Evolutionary conservation across 192 early-diverging fungal species (phyloP), one percentile per base, ranked within the genome.

Genomic region (Haplosporangium gracile): DNA sequence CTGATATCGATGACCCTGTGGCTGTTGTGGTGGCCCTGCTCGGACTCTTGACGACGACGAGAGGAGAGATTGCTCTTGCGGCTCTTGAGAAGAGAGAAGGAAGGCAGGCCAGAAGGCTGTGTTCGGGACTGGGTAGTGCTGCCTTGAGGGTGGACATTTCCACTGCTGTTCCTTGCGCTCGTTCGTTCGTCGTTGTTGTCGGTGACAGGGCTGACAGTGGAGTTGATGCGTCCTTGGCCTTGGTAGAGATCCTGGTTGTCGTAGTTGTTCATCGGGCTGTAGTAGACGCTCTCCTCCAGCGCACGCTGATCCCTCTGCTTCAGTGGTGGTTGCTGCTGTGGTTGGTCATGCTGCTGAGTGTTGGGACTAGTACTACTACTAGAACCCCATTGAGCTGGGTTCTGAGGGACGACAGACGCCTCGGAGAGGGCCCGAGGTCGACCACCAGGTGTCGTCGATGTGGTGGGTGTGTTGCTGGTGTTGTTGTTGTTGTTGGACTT

Each of bases 51-150:
- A 5, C 55, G 55, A 60, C n/a, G 55, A 32, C 72, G 83, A 39
- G 70, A 74, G 43, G 63, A 7, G 38, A 77, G 71, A 38, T 16
- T 51, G 47, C 79, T 86, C 72, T 81, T 86, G 20, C 79, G 83
- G 10, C 83, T 78, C 13, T 79, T 75, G 26, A 81, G 43, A 2
- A 86, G 20, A 0, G 83, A 76, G 57, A 85, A 77, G 7, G 83
- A 80, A 1, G 83, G 34, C 0, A 78, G 49, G 39, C 83, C 75
- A 36, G 63, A 29, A n/a, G 83, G 81, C 45, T 78, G 77, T 20
- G 79, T 86, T 16, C 79, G 69, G 36, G 83, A 71, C 69, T 81
- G 83, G 55, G 18, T 76, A 26, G 71, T 76, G 38, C 79, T 85
- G 74, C 68, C 43, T 10, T 72, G 73, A 22, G 70, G 69, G n/a